These are phyloP conservation scores for Cyberlindnera subsufficiens DNA, from an alignment of 805 yeast species.

Conservation along the genomic window DNA sequence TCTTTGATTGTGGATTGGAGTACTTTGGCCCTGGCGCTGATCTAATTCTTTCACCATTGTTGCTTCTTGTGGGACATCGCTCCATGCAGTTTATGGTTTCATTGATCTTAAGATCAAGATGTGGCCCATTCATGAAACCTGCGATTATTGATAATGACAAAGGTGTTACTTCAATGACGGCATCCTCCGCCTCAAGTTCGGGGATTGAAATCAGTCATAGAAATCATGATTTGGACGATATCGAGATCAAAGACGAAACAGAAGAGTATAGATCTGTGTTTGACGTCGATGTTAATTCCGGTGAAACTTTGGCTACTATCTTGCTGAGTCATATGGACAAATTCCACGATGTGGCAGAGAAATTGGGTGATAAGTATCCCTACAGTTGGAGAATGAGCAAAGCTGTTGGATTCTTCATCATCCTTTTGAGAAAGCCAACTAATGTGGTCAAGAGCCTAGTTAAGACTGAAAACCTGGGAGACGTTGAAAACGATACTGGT, in stretches of 20 bases:
- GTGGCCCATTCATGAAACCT: conserved; percentile 34
- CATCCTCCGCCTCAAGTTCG: background rate
- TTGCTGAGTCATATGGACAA: conserved; percentile 35
- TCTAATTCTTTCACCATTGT: conserved; percentile 41
- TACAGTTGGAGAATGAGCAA: conserved; percentile 66
- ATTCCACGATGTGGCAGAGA: conserved; percentile 35
- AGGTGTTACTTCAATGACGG: background rate
- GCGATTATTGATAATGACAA: background rate
- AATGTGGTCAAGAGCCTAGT: conserved; percentile 19
- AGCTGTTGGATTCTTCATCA: conserved; percentile 41
- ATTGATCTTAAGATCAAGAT: conserved; percentile 41
- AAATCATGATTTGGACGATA: conserved; percentile 17
- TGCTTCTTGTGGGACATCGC: conserved; percentile 49
- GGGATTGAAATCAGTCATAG: conserved; percentile 15
- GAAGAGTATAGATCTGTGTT: conserved; percentile 23
- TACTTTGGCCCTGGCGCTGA: conserved; percentile 37
- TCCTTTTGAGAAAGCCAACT: conserved; percentile 30
- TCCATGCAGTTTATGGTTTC: conserved; percentile 56
- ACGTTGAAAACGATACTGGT: conserved; percentile 20
- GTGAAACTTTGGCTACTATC: conserved; percentile 31
- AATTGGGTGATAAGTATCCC: conserved; percentile 51
- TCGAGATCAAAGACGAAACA: conserved; percentile 17
- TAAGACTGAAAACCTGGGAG: conserved; percentile 15
- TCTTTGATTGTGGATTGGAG: conserved; percentile 31
- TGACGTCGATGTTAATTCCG: conserved; percentile 30